A percentile compares a stretch with the other conserved stretches of the same genome.
These are phyloP conservation scores for Blakeslea trispora DNA, from an alignment of 371 early-diverging fungal species.

Conservation along the genomic window DNA sequence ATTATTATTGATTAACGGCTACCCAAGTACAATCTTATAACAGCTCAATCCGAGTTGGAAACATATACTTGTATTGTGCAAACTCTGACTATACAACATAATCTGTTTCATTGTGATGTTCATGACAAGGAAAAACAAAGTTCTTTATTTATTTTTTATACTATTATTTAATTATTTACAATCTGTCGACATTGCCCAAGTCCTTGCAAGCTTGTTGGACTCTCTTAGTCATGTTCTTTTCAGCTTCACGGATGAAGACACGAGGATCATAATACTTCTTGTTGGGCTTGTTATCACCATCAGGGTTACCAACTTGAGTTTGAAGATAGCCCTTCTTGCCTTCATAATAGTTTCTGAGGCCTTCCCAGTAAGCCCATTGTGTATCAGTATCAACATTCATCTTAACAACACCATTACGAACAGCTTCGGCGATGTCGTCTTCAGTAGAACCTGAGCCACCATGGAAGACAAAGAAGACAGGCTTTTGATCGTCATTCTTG, in stretches of 20 bases:
- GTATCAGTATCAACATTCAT: constrained; percentile 90
- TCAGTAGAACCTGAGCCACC: constrained; percentile 89
- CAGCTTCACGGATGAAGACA: constrained; percentile 84
- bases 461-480: constrained; percentile 93
- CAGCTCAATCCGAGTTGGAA: too few relatives aligned
- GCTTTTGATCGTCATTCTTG: constrained; percentile 59
- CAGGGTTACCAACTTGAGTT: constrained; percentile 91
- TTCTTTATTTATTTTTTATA: too few relatives aligned
- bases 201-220: constrained; percentile 79
- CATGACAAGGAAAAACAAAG: too few relatives aligned
- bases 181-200: constrained; percentile 70
- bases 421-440: constrained; percentile 82
- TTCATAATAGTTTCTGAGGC: constrained; percentile 74
- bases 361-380: constrained; percentile 82
- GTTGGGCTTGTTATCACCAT: constrained; percentile 89
- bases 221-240: constrained; percentile 82
- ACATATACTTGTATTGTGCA: too few relatives aligned
- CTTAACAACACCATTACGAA: constrained; percentile 85
- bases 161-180: constrained; percentile 51
- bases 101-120: too few relatives aligned
- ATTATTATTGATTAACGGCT: too few relatives aligned
- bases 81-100: too few relatives aligned
- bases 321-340: constrained; percentile 77
- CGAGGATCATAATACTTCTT: constrained; percentile 95
- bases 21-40: too few relatives aligned